Evolutionary conservation across 192 early-diverging fungal species (phyloP).

Genomic region (Linnemannia zychae): DNA sequence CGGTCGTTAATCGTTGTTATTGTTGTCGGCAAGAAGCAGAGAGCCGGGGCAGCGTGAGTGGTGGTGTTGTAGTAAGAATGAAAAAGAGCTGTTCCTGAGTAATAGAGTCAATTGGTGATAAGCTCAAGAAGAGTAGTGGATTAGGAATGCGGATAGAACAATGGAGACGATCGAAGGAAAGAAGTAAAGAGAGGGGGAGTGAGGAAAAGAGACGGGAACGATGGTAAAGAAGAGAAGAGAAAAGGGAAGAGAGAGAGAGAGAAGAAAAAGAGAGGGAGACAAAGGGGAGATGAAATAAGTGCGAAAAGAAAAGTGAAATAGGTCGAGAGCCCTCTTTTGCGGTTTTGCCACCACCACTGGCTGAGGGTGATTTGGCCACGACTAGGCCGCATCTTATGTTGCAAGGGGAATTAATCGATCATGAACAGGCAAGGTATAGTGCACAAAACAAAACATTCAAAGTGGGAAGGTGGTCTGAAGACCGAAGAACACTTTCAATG

Average conservation of each 20-base stretch:
- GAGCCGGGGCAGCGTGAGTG: neutral
- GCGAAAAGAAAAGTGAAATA: neutral
- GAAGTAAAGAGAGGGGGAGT: neutral
- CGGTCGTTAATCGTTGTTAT: too few species aligned
- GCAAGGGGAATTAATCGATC: too few species aligned
- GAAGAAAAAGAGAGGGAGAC: neutral
- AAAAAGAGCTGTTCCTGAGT: neutral
- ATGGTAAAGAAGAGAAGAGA: neutral
- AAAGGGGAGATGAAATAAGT: neutral
- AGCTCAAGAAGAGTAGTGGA: neutral
- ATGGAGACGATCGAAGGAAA: too few species aligned
- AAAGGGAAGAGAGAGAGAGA: neutral
- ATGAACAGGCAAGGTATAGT: too few species aligned
- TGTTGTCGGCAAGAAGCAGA: neutral
- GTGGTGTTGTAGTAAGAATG: neutral
- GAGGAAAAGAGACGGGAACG: neutral
- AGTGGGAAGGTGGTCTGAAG: too few species aligned
- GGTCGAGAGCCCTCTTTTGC: too few species aligned
- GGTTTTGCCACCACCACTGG: too few species aligned
- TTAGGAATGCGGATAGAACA: neutral
- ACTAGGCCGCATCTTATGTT: too few species aligned
- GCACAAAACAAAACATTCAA: too few species aligned
- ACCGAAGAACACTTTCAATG: too few species aligned
- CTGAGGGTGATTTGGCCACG: too few species aligned
- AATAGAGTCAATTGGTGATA: neutral